Base-by-base conservation (phyloP, 164 flowering plant species). In the Liquidambar formosana region DNA sequence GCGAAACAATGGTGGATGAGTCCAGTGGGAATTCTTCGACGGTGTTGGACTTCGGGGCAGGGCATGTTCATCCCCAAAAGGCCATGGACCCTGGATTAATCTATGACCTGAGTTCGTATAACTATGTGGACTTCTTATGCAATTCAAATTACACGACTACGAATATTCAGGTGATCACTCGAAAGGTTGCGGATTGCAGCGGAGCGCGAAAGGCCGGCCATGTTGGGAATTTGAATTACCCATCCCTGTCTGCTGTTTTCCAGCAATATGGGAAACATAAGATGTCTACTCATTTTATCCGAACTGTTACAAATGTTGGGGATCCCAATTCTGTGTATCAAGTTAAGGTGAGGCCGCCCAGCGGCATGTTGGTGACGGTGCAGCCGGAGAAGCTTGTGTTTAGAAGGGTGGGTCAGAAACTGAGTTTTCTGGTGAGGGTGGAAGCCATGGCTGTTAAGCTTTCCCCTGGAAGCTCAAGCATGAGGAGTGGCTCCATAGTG, bases 11-110 rank as follows among this genome's bases (percentile, higher is more conserved):
- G 92, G 62, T 83, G 9, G 99, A 95, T 28, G 97, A 91, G 59
- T 80, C 97, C 16, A 86, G 89, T 0, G 96, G 97, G 1, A 91
- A 90, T 57, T 47, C 76, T 1, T 90, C 99, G 0, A 84, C 88
- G 0, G 88, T 80, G n/a, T 63, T 88, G 73, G 99, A 89, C 76
- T 87, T 60, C 47, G 99, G 98, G 1, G 80, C 99, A 2, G 99
- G 99, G 2, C 96, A 96, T 70, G 97, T 96, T 10, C 81, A 93
- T 62, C 98, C 97, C 0, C 83, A 84, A 23, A 85, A 86, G 65
- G 99, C 99, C 4, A 82, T 93, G 87, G 83, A 91, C 47, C 99
- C 99, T 0, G 99, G 99, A 0, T 70, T 96, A 4, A 78, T 96
- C 19, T 96, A 87, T 48, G 99, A 96, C 70, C 5, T 90, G 0